Evolutionary conservation across 345 rosid species (phyloP), one percentile per base, ranked within the genome.

Genomic region (Citropsis articulata): DNA sequence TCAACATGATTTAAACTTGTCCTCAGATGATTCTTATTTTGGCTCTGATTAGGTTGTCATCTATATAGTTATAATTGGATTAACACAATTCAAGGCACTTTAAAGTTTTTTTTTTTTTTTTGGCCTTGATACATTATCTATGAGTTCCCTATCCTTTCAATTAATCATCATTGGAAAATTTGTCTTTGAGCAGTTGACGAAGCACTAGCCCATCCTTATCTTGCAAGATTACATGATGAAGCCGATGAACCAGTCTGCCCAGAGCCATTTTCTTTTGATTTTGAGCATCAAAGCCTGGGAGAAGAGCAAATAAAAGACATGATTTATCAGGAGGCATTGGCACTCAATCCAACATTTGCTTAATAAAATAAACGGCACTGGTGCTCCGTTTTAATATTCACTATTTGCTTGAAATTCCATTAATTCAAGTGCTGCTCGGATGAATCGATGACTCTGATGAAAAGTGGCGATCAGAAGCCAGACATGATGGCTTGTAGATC

Each of bases 251-350:
- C 99, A 7, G 85, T 90, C 68, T 93, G 99, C 84, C 68, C 12
- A 36, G 87, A 85, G 70, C 89, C 90, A 28, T 97, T 97, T 83
- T 91, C 91, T 61, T 97, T 94, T 9, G 98, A 97, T 33, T 94
- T 97, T 30, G 98, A 97, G 88, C 94, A 88, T 74, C 97, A 90
- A 59, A 82, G 89, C 25, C 27, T 94, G 76, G 92, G 87, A 38
- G 99, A 92, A 86, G 98, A 93, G 84, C 97, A 97, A 83, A 94
- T 94, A 61, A 97, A 97, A 80, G 99, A 94, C 50, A 86, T 91
- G 91, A 88, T 94, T 61, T 93, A 91, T 85, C 79, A 67, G 40
- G 99, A 94, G 87, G 95, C 99, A 56, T 62, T 94, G 73, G 66
- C 89, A 67, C 83, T 89, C 73, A 94, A 97, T 91, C 99, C 98